These are phyloP conservation scores for Xylaria sp. DNA, from an alignment of 2,329 filamentous ascomycete species.

Conservation along the genomic window DNA sequence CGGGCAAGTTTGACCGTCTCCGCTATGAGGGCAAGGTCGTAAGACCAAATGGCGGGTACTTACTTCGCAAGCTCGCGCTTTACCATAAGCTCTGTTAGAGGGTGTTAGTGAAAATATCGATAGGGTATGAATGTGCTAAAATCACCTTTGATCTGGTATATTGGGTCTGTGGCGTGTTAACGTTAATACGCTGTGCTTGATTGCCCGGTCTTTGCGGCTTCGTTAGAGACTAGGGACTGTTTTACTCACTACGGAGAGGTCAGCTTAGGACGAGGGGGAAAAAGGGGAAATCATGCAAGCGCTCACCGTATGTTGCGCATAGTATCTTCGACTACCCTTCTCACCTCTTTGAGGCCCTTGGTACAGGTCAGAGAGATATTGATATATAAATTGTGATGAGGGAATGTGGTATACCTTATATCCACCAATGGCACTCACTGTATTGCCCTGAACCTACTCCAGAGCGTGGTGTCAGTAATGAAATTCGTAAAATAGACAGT, in stretches of 20 bases:
- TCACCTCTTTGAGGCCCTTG: constrained; percentile 85
- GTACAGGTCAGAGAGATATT: constrained; percentile 10
- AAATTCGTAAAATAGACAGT: not conserved
- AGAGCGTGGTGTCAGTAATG: constrained; percentile 11
- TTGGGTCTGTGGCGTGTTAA: constrained; percentile 67
- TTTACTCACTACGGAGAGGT: constrained; percentile 28
- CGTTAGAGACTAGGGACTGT: not conserved
- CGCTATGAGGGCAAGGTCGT: no score
- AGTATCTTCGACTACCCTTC: constrained; percentile 90
- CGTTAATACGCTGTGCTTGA: no score
- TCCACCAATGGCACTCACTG: constrained; percentile 89
- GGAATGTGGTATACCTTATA: constrained; percentile 68
- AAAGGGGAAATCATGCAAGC: not conserved
- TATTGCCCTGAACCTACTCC: constrained; percentile 82
- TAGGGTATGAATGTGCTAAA: not conserved
- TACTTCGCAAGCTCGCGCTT: constrained; percentile 92
- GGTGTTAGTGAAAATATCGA: constrained; percentile 4
- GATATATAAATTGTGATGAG: not conserved
- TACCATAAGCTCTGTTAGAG: constrained; percentile 64
- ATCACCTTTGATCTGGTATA: constrained; percentile 71
- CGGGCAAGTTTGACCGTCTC: no score
- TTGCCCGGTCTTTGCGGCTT: not conserved
- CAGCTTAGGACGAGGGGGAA: constrained; percentile 11
- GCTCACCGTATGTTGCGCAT: constrained; percentile 85
- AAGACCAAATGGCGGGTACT: constrained; percentile 62